phyloP scores from a whole-genome alignment of 768 basidiomycete genomes.

The Cystobasidium ongulense region DNA sequence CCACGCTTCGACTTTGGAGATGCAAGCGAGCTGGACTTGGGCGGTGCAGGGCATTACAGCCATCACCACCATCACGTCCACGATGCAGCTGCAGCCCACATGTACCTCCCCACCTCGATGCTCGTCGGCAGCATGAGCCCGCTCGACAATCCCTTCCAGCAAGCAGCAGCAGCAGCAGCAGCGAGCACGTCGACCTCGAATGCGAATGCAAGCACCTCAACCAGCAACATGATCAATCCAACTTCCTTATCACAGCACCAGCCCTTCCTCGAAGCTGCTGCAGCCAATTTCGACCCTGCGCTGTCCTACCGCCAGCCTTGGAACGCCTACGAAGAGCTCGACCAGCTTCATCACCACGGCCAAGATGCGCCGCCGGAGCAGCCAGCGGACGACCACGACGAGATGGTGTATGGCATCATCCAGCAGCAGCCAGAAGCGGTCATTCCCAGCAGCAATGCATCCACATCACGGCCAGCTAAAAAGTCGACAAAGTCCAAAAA shows the following conservation, averaged over 20 bases:
- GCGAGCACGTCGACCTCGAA: not conserved
- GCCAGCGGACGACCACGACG: not conserved
- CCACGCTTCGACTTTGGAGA: not conserved
- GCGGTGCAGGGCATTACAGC: not conserved
- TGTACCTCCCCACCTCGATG: not conserved
- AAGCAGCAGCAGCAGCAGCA: not conserved
- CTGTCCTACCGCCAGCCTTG: not conserved
- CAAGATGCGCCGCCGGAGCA: not conserved
- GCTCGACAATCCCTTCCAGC: conserved; percentile 9
- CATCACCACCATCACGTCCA: not conserved
- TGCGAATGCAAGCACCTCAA: not conserved
- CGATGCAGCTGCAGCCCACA: not conserved
- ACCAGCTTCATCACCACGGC: not conserved
- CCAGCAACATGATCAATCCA: not conserved
- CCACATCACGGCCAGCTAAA: not conserved
- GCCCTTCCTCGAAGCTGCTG: not conserved
- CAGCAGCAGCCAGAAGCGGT: not conserved
- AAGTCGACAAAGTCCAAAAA: not conserved
- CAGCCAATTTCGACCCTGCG: not conserved
- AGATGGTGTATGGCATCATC: not conserved
- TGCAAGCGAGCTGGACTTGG: not conserved
- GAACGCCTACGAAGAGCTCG: not conserved
- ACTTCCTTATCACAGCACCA: not conserved
- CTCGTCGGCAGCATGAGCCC: conserved; percentile 13
- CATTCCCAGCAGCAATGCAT: not conserved